These are phyloP conservation scores for Paradendryphiella salina DNA, from an alignment of 2,329 filamentous ascomycete genomes.

Conservation along the genomic window DNA sequence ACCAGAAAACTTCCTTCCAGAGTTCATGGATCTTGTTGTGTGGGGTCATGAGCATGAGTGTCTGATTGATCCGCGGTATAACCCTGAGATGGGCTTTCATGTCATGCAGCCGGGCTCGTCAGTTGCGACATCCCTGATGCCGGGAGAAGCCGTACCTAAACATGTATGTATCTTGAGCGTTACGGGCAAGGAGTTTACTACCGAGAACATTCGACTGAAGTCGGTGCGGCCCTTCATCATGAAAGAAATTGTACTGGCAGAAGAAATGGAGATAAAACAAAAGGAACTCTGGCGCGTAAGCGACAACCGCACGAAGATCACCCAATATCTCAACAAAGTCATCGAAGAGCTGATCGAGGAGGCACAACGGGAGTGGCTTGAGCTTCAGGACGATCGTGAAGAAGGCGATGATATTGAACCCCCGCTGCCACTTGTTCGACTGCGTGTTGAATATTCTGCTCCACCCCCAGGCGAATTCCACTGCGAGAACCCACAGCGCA, in stretches of 20 bases:
- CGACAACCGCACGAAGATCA: slow-evolving; percentile 81
- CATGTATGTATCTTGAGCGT: slow-evolving; percentile 85
- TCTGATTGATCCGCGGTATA: slow-evolving; percentile 78
- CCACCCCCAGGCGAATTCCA: slow-evolving; percentile 85
- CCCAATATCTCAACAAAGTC: slow-evolving; percentile 71
- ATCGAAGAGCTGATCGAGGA: slow-evolving; percentile 87
- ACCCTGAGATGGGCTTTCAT: slow-evolving; percentile 86
- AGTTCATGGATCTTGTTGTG: slow-evolving; percentile 86
- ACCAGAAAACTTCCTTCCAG: slow-evolving; percentile 88
- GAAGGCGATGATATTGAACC: slow-evolving; percentile 61
- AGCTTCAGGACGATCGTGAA: slow-evolving; percentile 63
- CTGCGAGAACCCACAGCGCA: slow-evolving; percentile 91
- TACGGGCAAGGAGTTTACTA: slow-evolving; percentile 78
- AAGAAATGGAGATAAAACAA: slow-evolving; percentile 75
- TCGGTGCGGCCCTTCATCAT: slow-evolving; percentile 90
- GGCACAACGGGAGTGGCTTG: slow-evolving; percentile 78
- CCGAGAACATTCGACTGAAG: slow-evolving; percentile 81
- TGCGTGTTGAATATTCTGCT: slow-evolving; percentile 88
- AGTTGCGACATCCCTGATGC: slow-evolving; percentile 87
- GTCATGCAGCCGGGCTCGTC: slow-evolving; percentile 98
- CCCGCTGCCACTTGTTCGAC: slow-evolving; percentile 80
- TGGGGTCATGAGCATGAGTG: slow-evolving; percentile 99
- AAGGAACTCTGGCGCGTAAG: slow-evolving; percentile 76
- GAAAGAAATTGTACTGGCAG: slow-evolving; percentile 74
- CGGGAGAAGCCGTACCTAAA: slow-evolving; percentile 87